A percentile compares a stretch with the other conserved stretches of the same genome.
phyloP scores from a whole-genome alignment of 2,329 filamentous ascomycete genomes.

The Didymella glomerata region DNA sequence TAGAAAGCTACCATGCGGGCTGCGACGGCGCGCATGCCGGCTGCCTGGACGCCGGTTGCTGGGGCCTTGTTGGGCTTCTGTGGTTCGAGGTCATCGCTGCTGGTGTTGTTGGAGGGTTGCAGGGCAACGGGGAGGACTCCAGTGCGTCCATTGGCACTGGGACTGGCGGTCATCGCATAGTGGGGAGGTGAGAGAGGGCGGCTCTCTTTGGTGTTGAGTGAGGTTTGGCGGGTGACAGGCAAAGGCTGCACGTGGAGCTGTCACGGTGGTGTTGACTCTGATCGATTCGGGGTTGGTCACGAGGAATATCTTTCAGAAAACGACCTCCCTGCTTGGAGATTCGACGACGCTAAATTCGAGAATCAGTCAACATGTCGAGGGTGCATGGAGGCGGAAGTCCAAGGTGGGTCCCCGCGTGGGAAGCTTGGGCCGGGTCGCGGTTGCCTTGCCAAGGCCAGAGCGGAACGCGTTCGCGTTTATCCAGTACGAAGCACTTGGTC shows the following conservation, averaged over 20 bases:
- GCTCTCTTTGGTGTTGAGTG: constrained; percentile 18
- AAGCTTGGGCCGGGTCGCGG: constrained; percentile 12
- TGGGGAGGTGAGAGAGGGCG: constrained; percentile 22
- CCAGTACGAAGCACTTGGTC: neutral
- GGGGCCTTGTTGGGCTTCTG: constrained; percentile 62
- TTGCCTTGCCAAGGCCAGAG: constrained; percentile 10
- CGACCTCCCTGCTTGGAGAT: no score
- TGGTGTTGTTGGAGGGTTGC: constrained; percentile 16
- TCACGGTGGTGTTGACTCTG: constrained; percentile 8
- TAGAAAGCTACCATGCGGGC: constrained; percentile 89
- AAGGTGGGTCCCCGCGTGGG: constrained; percentile 16
- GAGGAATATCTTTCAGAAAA: no score
- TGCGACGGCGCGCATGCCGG: constrained; percentile 82
- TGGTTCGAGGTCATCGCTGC: constrained; percentile 29
- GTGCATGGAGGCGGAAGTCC: neutral
- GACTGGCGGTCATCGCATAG: constrained; percentile 50
- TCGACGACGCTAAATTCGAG: neutral
- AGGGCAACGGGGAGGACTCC: constrained; percentile 40
- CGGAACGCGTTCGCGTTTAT: constrained; percentile 22
- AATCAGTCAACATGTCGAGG: neutral
- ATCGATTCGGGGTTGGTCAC: no score
- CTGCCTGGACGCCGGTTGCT: constrained; percentile 80
- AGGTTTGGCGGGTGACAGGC: constrained; percentile 6
- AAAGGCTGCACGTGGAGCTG: constrained; percentile 22
- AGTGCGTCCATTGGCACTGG: constrained; percentile 48